Conservation (phyloP, 192 early-diverging fungal genomes). For the Coemansia sp. region DNA sequence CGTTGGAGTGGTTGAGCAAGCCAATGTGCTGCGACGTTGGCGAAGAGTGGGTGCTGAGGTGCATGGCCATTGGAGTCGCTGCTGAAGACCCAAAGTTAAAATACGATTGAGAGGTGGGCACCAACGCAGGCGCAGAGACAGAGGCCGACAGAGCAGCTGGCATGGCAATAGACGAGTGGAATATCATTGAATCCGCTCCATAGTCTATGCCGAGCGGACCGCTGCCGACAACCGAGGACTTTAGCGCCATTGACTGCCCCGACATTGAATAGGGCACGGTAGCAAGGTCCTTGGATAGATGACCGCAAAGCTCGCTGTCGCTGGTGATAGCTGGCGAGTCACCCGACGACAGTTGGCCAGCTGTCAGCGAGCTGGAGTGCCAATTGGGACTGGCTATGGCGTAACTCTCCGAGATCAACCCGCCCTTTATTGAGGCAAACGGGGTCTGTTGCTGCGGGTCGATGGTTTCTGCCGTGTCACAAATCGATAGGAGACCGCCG, state of each 20-base stretch:
- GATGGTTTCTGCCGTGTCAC: background rate
- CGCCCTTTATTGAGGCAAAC: slow-evolving; percentile 1
- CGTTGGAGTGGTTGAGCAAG: slow-evolving; percentile 1
- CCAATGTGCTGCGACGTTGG: slow-evolving; percentile 13
- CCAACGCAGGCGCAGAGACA: background rate
- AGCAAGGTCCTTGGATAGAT: slow-evolving; percentile 4
- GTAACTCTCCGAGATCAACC: background rate
- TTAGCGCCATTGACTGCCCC: slow-evolving; percentile 22
- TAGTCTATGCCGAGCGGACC: slow-evolving; percentile 18
- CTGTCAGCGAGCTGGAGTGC: background rate
- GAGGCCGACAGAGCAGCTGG: background rate
- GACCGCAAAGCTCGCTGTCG: background rate
- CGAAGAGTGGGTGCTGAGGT: slow-evolving; percentile 22
- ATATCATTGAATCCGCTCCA: slow-evolving; percentile 4
- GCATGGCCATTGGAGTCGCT: slow-evolving; percentile 6
- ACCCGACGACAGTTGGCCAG: background rate
- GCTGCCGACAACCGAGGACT: slow-evolving; percentile 14
- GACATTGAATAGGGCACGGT: slow-evolving; percentile 18
- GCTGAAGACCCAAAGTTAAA: slow-evolving; percentile 15
- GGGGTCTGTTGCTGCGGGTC: background rate
- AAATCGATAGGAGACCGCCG: background rate
- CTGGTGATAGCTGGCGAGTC: background rate
- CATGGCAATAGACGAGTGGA: slow-evolving; percentile 3
- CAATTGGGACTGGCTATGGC: background rate
- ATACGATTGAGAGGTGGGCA: slow-evolving; percentile 13